Evolutionary conservation across 495 filamentous ascomycete genomes (phyloP).

Genomic region (Apiosordaria backusii): DNA sequence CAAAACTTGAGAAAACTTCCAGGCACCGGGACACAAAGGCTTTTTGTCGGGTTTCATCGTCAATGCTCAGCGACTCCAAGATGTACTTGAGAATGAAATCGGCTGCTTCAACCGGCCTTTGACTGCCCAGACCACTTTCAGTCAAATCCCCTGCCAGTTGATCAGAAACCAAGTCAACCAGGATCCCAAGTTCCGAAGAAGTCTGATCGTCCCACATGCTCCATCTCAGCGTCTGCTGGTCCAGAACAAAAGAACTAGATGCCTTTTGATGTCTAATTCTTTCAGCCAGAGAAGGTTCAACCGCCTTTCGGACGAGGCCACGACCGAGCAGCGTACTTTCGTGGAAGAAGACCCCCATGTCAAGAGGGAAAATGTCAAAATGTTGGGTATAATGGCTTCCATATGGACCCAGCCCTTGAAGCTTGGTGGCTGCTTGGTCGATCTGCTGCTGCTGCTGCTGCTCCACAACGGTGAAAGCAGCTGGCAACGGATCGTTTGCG

Average conservation of each 20-base stretch:
- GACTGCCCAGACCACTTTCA: constrained; percentile 1
- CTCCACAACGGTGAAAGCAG: constrained; percentile 14
- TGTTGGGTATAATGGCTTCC: constrained; percentile 67
- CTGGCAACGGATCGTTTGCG: constrained; percentile 47
- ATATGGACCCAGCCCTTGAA: constrained; percentile 54
- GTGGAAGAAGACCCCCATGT: constrained; percentile 69
- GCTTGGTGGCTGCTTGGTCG: constrained; percentile 35
- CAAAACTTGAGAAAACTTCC: constrained; percentile 44
- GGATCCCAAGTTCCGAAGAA: constrained; percentile 62
- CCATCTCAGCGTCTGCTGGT: constrained; percentile 57
- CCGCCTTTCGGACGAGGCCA: constrained; percentile 57
- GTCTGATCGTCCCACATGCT: constrained; percentile 65
- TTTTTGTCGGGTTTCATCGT: constrained; percentile 26
- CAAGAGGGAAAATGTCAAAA: constrained; percentile 69
- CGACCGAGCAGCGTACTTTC: constrained; percentile 71
- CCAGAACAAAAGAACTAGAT: constrained; percentile 40
- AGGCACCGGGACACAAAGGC: constrained; percentile 44
- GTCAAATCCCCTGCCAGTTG: constrained; percentile 25
- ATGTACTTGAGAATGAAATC: constrained; percentile 44
- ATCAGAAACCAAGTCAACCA: constrained; percentile 55
- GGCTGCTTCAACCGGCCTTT: constrained; percentile 28
- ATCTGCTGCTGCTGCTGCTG: constrained; percentile 27
- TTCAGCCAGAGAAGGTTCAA: constrained; percentile 35
- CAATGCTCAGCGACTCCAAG: constrained; percentile 35
- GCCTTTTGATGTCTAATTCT: constrained; percentile 28